Percentiles rank a stretch among this genome's conserved stretches.
These are phyloP conservation scores for Chlorophyllum brunneum DNA, from an alignment of 768 basidiomycete species.

Conservation along the genomic window DNA sequence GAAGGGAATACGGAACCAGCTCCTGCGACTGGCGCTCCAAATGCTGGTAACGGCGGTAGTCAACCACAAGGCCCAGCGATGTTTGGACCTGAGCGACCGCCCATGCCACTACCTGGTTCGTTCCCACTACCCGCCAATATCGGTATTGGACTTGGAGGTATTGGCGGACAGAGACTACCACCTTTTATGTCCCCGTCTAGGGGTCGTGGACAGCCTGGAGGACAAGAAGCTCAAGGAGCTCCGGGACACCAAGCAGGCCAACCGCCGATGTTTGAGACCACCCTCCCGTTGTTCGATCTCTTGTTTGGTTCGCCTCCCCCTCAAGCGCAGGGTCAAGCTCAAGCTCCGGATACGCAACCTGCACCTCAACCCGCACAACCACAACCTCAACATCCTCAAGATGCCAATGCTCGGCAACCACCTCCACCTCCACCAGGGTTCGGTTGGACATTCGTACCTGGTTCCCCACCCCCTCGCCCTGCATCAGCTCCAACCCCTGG, in stretches of 20 bases:
- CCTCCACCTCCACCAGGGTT: not conserved
- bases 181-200: slow-evolving; percentile 1
- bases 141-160: not conserved
- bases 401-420: not conserved
- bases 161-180: not conserved
- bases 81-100: slow-evolving; percentile 8
- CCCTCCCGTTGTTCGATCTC: not conserved
- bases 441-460: not conserved
- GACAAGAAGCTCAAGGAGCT: not conserved
- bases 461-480: slow-evolving; percentile 6
- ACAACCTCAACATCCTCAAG: slow-evolving; percentile 8
- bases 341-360: not conserved
- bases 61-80: not conserved
- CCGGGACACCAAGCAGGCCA: no score
- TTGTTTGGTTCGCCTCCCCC: slow-evolving; percentile 1
- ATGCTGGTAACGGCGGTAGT: not conserved
- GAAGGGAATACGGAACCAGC: not conserved
- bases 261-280: not conserved
- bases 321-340: not conserved
- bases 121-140: not conserved
- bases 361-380: slow-evolving; percentile 5
- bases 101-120: not conserved
- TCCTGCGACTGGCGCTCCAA: not conserved
- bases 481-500: slow-evolving; percentile 2
- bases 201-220: not conserved